These are phyloP conservation scores for Fraxinus americana DNA, from an alignment of 257 asterid species.

Conservation along the genomic window DNA sequence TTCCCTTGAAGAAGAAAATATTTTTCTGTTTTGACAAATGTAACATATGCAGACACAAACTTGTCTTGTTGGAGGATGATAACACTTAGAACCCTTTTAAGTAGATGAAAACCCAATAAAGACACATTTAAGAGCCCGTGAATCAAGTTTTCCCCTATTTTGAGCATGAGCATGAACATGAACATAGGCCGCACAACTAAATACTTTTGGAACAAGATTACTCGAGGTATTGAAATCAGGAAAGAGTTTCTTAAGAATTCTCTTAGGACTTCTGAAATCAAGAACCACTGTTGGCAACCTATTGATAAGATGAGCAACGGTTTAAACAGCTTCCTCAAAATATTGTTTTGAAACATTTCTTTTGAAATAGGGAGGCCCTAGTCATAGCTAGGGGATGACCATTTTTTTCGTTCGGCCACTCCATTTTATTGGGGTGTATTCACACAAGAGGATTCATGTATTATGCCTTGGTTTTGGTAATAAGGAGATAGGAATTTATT, in stretches of 20 bases:
- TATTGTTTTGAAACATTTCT: neutral
- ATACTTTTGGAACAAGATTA: neutral
- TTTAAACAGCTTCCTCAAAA: constrained; percentile 4
- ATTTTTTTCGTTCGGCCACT: neutral
- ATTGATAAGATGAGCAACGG: neutral
- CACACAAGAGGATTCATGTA: constrained; percentile 7
- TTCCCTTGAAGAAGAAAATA: neutral
- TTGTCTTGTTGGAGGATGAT: neutral
- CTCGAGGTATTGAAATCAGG: neutral
- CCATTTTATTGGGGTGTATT: constrained; percentile 10
- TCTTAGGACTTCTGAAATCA: neutral
- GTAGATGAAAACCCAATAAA: neutral
- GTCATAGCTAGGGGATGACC: neutral
- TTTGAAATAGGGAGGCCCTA: neutral
- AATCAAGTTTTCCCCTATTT: neutral
- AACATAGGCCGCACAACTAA: neutral
- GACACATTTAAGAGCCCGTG: neutral
- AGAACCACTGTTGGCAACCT: neutral
- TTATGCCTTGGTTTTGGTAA: neutral
- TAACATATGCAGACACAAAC: neutral
- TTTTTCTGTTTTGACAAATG: too few species aligned
- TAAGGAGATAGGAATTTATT: neutral
- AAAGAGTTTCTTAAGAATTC: neutral
- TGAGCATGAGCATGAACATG: neutral
- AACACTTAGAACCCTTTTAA: neutral